Evolutionary conservation across 495 filamentous ascomycete genomes (phyloP), one percentile per base, ranked within the genome.

Genomic region (Neurospora sp.): DNA sequence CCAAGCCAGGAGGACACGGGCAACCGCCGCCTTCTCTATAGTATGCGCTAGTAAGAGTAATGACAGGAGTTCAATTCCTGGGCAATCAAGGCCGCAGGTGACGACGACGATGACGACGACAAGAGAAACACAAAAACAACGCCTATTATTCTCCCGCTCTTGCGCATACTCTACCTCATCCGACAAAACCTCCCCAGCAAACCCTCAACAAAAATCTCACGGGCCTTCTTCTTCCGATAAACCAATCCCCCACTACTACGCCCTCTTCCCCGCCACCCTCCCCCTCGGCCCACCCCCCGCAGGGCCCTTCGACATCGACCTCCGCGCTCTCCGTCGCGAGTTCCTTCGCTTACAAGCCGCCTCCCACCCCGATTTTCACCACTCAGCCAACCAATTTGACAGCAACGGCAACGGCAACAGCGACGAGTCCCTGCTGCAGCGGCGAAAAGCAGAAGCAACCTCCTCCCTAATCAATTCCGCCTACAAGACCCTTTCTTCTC

Each of bases 401-500:
- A 82, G 41, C 74, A n/a, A 61, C 41, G 7, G 41, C 16, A 42
- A 17, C 16, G 14, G 41, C 41, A 42, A 42, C 16, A 42, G 41
- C 41, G 41, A 42, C 6, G 41, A 42, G 41, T 42, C 41, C 41
- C 41, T 42, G 6, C 16, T 42, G 16, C 41, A 42, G 41, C 69
- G 76, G 71, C 73, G 74, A 74, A 68, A 84, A 35, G 93, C 91
- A 31, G 91, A 94, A 81, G 89, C 86, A 1, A 84, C 90, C 6
- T 94, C 91, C 4, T 88, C 93, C 9, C 86, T 87, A 22, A 92
- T 98, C 80, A 97, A 97, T 84, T 88, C 92, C 69, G 96, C 96
- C 0, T 98, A 96, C 86, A 89, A 87, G 73, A 96, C 93, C 8
- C 88, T 99, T 1, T 81, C 86, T 27, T 85, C 89, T 72, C 94